Evolutionary conservation across 2,329 filamentous ascomycete species (phyloP).

Genomic region (Nemania sp.): DNA sequence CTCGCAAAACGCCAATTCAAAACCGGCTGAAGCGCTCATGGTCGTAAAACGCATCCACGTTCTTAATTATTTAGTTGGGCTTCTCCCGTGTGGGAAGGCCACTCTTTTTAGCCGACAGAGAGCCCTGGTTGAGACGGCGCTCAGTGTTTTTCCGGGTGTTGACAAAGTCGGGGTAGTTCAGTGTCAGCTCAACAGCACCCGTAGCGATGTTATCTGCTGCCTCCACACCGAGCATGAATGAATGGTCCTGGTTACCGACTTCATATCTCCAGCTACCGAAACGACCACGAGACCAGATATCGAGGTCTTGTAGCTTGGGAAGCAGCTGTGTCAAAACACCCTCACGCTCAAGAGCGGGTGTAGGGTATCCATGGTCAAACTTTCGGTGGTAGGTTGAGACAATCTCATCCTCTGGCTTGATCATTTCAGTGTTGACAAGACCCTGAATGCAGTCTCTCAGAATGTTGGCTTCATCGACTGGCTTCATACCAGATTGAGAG

Average conservation of each 20-base stretch:
- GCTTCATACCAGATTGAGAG: slow-evolving; percentile 95
- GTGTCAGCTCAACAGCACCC: slow-evolving; percentile 88
- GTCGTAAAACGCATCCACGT: slow-evolving; percentile 22
- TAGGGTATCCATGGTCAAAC: slow-evolving; percentile 99
- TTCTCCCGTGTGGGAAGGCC: slow-evolving; percentile 53
- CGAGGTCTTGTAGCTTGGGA: slow-evolving; percentile 89
- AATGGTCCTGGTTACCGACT: slow-evolving; percentile 94
- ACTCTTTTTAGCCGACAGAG: slow-evolving; percentile 52
- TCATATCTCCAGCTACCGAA: slow-evolving; percentile 99
- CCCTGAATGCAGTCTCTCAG: slow-evolving; percentile 94
- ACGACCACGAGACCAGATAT: slow-evolving; percentile 93
- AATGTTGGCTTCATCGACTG: slow-evolving; percentile 86
- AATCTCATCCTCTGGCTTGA: slow-evolving; percentile 90
- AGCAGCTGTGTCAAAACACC: slow-evolving; percentile 92
- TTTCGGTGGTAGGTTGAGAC: slow-evolving; percentile 98
- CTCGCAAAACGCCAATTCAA: slow-evolving; percentile 24
- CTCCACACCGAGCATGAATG: slow-evolving; percentile 96
- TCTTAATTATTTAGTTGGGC: slow-evolving; percentile 23
- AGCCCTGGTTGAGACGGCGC: slow-evolving; percentile 67
- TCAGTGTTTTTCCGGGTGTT: slow-evolving; percentile 79
- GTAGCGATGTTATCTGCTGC: slow-evolving; percentile 91
- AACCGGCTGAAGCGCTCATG: slow-evolving; percentile 23
- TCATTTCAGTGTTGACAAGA: slow-evolving; percentile 97
- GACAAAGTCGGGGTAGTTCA: slow-evolving; percentile 98
- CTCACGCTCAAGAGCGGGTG: slow-evolving; percentile 93